These are phyloP conservation scores for Astrephomene gubernaculifera DNA, from an alignment of 139 green algal genomes.

Conservation along the genomic window DNA sequence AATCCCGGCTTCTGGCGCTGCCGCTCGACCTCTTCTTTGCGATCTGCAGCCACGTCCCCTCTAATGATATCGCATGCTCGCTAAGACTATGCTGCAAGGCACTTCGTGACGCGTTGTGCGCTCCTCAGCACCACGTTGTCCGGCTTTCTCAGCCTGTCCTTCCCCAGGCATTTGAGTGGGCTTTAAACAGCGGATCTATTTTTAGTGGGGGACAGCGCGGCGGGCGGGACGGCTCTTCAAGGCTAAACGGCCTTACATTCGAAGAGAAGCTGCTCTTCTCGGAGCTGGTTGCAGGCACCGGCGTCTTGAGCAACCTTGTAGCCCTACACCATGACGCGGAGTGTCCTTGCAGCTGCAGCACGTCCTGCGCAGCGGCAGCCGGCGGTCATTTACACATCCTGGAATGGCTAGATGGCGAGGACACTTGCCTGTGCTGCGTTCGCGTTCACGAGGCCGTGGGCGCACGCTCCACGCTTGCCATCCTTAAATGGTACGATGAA, in stretches of 20 bases:
- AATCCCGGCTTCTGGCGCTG: not conserved
- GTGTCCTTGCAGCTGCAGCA: not conserved
- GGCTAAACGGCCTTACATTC: not conserved
- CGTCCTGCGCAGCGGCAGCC: not conserved
- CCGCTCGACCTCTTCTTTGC: not conserved
- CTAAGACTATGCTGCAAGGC: not conserved
- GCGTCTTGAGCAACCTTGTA: conserved; percentile 2
- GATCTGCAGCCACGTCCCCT: not conserved
- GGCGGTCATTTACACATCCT: conserved; percentile 5
- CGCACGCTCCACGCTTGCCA: not conserved
- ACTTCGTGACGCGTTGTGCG: not conserved
- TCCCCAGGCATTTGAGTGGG: not conserved
- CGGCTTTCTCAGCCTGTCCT: not conserved
- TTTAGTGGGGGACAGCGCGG: not conserved
- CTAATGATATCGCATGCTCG: not conserved
- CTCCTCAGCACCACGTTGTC: not conserved
- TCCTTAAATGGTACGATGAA: not conserved
- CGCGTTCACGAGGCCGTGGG: conserved; percentile 18
- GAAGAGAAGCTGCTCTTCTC: conserved; percentile 11
- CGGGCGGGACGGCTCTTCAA: not conserved
- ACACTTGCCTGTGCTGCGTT: not conserved
- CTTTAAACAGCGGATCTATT: not conserved
- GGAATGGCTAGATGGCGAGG: not conserved
- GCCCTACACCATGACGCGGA: not conserved
- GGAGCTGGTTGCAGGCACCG: not conserved